Percentiles rank a stretch among this genome's conserved stretches.
Evolutionary conservation across 306 rosid genomes (phyloP).

Genomic region (Begonia masoniana): DNA sequence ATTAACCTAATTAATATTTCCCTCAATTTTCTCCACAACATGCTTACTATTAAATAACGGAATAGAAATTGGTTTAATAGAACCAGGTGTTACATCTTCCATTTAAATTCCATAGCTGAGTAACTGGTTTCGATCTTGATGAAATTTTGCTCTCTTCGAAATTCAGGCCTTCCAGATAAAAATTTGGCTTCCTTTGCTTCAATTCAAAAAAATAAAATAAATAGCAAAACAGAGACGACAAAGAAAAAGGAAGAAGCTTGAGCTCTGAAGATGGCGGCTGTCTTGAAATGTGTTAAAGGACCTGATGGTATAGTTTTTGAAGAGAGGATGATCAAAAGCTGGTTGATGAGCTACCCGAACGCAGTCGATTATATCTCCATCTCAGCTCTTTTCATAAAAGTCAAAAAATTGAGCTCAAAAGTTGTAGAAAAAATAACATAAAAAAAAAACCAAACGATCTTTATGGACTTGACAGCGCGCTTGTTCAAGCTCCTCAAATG

Average conservation of each 20-base stretch:
- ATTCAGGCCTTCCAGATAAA: constrained; percentile 55
- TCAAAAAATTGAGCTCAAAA: too few species aligned
- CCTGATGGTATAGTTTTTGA: neutral
- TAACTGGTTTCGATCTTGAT: constrained; percentile 28
- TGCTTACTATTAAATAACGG: too few species aligned
- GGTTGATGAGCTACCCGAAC: too few species aligned
- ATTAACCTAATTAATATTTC: too few species aligned
- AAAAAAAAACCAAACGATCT: too few species aligned
- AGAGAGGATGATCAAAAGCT: too few species aligned
- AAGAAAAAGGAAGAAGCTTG: neutral
- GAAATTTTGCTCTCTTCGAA: constrained; percentile 48
- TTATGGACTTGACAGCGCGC: constrained; percentile 36
- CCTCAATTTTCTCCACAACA: too few species aligned
- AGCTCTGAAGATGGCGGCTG: too few species aligned
- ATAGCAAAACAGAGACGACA: neutral
- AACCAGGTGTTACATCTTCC: too few species aligned
- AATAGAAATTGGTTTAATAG: too few species aligned
- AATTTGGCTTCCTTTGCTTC: constrained; percentile 47
- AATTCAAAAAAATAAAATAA: too few species aligned
- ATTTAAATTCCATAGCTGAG: constrained; percentile 59
- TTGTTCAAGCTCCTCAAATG: constrained; percentile 39
- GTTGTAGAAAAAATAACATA: neutral
- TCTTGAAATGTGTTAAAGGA: neutral
- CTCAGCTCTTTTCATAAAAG: too few species aligned
- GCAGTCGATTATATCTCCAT: neutral